Evolutionary conservation across 768 basidiomycete species (phyloP), one percentile per base, ranked within the genome.

Genomic region (Agaricus subrufescens): DNA sequence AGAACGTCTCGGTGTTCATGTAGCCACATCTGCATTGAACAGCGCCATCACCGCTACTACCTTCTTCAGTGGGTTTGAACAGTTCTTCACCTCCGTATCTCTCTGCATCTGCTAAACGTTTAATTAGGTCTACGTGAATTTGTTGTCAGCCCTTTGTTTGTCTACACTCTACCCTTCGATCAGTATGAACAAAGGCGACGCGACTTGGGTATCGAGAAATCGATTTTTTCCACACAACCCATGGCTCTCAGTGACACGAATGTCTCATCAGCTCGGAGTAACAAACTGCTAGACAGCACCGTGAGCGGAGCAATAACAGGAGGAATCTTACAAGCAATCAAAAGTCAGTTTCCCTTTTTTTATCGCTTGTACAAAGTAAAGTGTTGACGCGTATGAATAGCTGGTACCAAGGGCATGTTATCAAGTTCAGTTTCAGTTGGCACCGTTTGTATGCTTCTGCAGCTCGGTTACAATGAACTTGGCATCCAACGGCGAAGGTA

Each of bases 301-400:
- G 26, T 89, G 15, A 88, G 90, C 58, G 92, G 92, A 15, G 82
- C 80, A 4, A 60, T 85, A 4, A 75, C 87, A 0, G 92, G 89
- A 44, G 84, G 83, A 2, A 58, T 84, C 9, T 78, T 76, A 49
- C 79, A 69, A 69, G 82, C 79, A 2, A 62, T 75, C 58, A 83
- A 75, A 67, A 77, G 91, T 91, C 63, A 58, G 85, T 73, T 9
- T 40, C 11, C 11, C 31, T 23, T 46, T 19, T 45, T 46, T 29
- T 29, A 45, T 15, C 43, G 31, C 42, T 43, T 9, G 25, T 15
- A 27, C 37, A n/a, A 37, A 56, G 29, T 45, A 15, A 15, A 37
- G 37, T 25, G n/a, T 15, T 34, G 47, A 23, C 45, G 55, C 52
- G 60, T 52, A n/a, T 34, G 50, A 10, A 6, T 60, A 94, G 91